Conservation (phyloP, 2,329 filamentous ascomycete species). For the Pseudohalonectria lignicola region DNA sequence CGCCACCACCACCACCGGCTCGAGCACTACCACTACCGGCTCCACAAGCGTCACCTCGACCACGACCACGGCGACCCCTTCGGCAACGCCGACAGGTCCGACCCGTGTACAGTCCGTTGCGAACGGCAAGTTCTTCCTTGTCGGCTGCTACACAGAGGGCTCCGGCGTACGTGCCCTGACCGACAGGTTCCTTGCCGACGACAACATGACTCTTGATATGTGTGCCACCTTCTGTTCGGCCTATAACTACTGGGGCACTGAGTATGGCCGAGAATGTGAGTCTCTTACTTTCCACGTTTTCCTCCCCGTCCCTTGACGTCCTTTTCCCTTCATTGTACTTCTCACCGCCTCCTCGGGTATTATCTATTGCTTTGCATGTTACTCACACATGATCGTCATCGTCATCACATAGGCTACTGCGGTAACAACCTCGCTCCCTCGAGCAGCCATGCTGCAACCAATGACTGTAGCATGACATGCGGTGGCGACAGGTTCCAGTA, state of each 20-base stretch:
- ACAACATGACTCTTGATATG: conserved; percentile 32
- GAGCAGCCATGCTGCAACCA: conserved; percentile 18
- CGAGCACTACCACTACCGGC: conserved; percentile 2
- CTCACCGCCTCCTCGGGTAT: not conserved
- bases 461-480: conserved; percentile 26
- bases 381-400: not conserved
- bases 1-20: conserved; percentile 18
- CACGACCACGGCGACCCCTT: conserved; percentile 19
- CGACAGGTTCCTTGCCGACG: conserved; percentile 27
- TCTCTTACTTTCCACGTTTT: too few relatives aligned
- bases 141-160: conserved; percentile 50
- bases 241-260: conserved; percentile 35
- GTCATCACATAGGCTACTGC: conserved; percentile 11
- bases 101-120: conserved; percentile 24
- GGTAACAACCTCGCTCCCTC: conserved; percentile 21
- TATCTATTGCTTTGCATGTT: too few relatives aligned
- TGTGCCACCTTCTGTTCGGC: conserved; percentile 36
- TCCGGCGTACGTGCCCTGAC: conserved; percentile 41
- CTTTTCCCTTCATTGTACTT: conserved; percentile 10
- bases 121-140: conserved; percentile 16
- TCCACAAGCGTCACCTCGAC: conserved; percentile 12
- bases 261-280: conserved; percentile 36
- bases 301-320: conserved; percentile 2
- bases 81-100: conserved; percentile 19
- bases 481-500: conserved; percentile 22